These are phyloP conservation scores for Penicillium goetzii DNA, from an alignment of 495 filamentous ascomycete species.

Conservation along the genomic window DNA sequence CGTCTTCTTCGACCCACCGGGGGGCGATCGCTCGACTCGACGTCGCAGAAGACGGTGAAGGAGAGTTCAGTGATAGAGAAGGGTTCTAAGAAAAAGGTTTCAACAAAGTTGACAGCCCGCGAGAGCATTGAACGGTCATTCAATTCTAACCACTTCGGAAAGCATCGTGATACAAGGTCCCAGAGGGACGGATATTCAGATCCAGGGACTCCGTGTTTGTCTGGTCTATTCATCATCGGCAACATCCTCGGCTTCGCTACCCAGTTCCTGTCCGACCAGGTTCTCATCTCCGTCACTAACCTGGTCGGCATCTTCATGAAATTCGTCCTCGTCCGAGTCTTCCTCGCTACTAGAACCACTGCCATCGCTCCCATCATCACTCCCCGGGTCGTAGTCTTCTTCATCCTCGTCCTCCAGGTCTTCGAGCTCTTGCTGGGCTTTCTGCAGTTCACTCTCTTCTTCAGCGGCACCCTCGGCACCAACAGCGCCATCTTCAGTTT, in stretches of 20 bases:
- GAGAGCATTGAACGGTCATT: neutral
- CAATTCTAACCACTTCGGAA: neutral
- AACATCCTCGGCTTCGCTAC: slow-evolving; percentile 46
- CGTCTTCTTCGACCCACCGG: slow-evolving; percentile 28
- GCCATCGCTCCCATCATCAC: slow-evolving; percentile 73
- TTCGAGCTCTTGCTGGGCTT: slow-evolving; percentile 68
- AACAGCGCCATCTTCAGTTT: slow-evolving; percentile 32
- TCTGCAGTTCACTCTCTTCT: slow-evolving; percentile 63
- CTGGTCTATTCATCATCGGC: slow-evolving; percentile 30
- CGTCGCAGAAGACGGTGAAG: slow-evolving; percentile 20
- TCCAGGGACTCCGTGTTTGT: neutral
- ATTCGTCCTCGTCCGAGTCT: slow-evolving; percentile 54
- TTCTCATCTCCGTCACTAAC: slow-evolving; percentile 57
- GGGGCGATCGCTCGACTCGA: slow-evolving; percentile 16
- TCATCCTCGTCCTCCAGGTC: slow-evolving; percentile 78
- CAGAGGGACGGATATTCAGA: neutral
- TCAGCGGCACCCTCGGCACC: slow-evolving; percentile 45
- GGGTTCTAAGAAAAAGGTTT: neutral
- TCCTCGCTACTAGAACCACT: slow-evolving; percentile 61
- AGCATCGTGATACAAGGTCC: slow-evolving; percentile 5
- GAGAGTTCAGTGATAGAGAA: neutral
- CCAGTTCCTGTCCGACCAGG: slow-evolving; percentile 44
- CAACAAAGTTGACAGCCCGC: neutral
- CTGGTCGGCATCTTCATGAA: slow-evolving; percentile 43
- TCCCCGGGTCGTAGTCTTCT: slow-evolving; percentile 87